Evolutionary conservation across 352 stramenopile genomes (phyloP).

Genomic region (Globisporangium alternatum): DNA sequence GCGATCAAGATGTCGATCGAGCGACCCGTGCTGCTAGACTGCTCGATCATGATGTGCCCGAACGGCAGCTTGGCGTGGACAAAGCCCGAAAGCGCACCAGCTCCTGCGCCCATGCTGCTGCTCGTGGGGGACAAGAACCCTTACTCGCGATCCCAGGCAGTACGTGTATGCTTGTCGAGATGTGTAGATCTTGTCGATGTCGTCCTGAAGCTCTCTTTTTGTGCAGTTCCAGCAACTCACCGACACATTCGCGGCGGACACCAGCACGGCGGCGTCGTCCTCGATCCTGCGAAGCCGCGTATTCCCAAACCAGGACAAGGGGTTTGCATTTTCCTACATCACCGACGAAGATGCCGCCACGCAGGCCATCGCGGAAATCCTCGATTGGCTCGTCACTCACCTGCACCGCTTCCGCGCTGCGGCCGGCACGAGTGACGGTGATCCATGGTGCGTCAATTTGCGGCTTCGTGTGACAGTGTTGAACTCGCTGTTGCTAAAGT

Average conservation of each 20-base stretch:
- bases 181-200: neutral
- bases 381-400: conserved; percentile 84
- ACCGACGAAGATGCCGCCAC: conserved; percentile 88
- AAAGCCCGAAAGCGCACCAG: conserved; percentile 12
- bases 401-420: conserved; percentile 80
- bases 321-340: conserved; percentile 88
- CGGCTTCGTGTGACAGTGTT: neutral
- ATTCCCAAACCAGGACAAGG: conserved; percentile 70
- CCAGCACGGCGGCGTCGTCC: conserved; percentile 14
- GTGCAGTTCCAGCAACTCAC: conserved; percentile 53
- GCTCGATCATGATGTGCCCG: conserved; percentile 68
- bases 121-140: conserved; percentile 64
- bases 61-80: conserved; percentile 41
- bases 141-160: conserved; percentile 57
- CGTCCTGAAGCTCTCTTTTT: neutral
- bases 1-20: conserved; percentile 65
- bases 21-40: conserved; percentile 40
- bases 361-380: conserved; percentile 77
- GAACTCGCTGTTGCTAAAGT: neutral
- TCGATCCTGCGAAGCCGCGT: conserved; percentile 33
- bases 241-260: conserved; percentile 28
- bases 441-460: conserved; percentile 45
- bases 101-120: conserved; percentile 48
- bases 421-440: conserved; percentile 71
- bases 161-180: conserved; percentile 26